Evolutionary conservation across 225 moss, liverwort and hornwort species (phyloP).

Genomic region (Ulota crispa): DNA sequence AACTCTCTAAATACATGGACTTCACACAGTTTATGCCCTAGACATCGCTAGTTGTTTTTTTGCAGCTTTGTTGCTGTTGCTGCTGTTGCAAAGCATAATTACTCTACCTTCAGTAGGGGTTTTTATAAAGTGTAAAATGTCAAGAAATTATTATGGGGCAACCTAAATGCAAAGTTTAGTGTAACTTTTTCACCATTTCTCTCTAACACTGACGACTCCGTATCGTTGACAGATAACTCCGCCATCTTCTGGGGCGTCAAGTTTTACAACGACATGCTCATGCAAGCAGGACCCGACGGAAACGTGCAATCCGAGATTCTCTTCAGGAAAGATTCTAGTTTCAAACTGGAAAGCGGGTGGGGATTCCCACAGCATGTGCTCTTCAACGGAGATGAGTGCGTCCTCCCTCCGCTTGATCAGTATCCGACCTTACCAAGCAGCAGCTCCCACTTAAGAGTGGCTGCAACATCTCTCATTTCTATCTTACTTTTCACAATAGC

Average conservation of each 20-base stretch:
- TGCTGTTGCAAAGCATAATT: too few relatives aligned
- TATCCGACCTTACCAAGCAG: conserved; percentile 54
- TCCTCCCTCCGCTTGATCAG: conserved; percentile 26
- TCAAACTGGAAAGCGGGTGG: conserved; percentile 46
- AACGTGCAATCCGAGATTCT: conserved; percentile 70
- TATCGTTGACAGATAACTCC: conserved; percentile 40
- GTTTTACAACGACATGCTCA: conserved; percentile 72
- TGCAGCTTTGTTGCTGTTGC: too few relatives aligned
- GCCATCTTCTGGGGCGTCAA: conserved; percentile 70
- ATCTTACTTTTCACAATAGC: conserved; percentile 14
- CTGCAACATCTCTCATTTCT: neutral
- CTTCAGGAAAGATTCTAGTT: conserved; percentile 42
- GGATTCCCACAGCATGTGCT: conserved; percentile 47
- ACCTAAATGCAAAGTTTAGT: too few relatives aligned
- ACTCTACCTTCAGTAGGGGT: too few relatives aligned
- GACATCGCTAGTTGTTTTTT: too few relatives aligned
- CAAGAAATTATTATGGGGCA: too few relatives aligned
- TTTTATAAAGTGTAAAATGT: too few relatives aligned
- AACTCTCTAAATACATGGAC: too few relatives aligned
- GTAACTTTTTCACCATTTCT: too few relatives aligned
- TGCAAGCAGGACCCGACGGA: conserved; percentile 52
- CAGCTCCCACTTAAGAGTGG: conserved; percentile 31
- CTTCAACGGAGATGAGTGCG: conserved; percentile 60
- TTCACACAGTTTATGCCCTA: too few relatives aligned
- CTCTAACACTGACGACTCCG: neutral